Conservation (phyloP, 305 asterid genomes). For the Solanum hybrid region DNA sequence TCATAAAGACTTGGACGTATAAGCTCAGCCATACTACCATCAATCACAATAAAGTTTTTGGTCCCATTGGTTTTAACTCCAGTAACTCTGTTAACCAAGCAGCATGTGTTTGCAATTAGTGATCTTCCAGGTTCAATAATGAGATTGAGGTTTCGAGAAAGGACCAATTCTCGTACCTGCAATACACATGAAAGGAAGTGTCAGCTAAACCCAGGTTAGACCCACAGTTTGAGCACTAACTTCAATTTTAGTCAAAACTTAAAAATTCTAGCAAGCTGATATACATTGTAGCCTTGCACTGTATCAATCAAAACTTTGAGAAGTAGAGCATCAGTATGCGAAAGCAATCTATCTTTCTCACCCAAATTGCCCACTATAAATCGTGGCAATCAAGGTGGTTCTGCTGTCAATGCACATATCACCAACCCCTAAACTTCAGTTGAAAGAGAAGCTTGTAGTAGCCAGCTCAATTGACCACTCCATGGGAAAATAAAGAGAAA, state of each 20-base stretch:
- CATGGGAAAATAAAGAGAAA: background rate
- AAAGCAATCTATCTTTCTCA: background rate
- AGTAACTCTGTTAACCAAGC: conserved; percentile 82
- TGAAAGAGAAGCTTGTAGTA: background rate
- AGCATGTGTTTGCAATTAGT: conserved; percentile 89
- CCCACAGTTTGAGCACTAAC: background rate
- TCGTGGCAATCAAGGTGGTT: background rate
- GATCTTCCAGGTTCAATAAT: conserved; percentile 97
- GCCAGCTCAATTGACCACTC: background rate
- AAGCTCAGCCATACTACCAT: conserved; percentile 98
- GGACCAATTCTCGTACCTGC: conserved; percentile 82
- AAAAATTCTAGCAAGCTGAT: background rate
- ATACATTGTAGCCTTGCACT: background rate
- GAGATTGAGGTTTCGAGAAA: conserved; percentile 77
- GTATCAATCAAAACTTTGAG: background rate
- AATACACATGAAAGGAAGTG: conserved; percentile 1
- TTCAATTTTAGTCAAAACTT: background rate
- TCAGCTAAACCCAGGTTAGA: background rate
- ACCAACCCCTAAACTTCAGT: background rate
- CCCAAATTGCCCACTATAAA: background rate
- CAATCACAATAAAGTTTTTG: conserved; percentile 78
- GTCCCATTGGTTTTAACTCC: conserved; percentile 96
- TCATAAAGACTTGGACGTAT: conserved; percentile 91
- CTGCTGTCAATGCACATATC: background rate
- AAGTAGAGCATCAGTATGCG: background rate